Percentiles rank a stretch among this genome's conserved stretches.
Evolutionary conservation across 129 eudicot genomes (phyloP).

Genomic region (Arctium minus): DNA sequence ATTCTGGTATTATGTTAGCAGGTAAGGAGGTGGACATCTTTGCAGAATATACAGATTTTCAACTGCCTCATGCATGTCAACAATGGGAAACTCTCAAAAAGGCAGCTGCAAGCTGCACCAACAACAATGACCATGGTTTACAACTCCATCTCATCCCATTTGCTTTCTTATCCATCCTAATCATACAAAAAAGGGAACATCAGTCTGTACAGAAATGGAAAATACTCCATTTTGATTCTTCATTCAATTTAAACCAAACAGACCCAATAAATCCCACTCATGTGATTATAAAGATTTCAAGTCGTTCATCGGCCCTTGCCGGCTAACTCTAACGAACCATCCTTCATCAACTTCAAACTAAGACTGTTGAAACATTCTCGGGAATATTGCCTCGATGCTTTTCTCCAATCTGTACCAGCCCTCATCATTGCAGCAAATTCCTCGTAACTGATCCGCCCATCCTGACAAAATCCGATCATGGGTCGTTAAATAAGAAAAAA

Average conservation of each 20-base stretch:
- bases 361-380: constrained; percentile 49
- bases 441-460: constrained; percentile 61
- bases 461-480: constrained; percentile 25
- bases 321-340: constrained; percentile 37
- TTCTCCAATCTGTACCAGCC: constrained; percentile 69
- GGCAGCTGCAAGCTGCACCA: neutral
- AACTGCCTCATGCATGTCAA: neutral
- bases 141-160: constrained; percentile 12
- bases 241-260: neutral
- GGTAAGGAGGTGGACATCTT: neutral
- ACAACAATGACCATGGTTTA: constrained; percentile 4
- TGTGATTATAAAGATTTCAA: neutral
- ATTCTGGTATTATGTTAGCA: neutral
- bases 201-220: constrained; percentile 10
- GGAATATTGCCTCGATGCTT: constrained; percentile 68
- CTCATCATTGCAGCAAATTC: constrained; percentile 63
- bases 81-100: neutral
- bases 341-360: constrained; percentile 51
- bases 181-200: neutral
- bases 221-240: neutral
- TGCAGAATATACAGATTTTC: neutral
- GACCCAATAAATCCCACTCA: neutral
- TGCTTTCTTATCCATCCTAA: constrained; percentile 19
- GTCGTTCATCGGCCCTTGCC: constrained; percentile 9
- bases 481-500: neutral